Evolutionary conservation across 306 rosid species (phyloP).

Genomic region (Fragaria nilgerrensis): DNA sequence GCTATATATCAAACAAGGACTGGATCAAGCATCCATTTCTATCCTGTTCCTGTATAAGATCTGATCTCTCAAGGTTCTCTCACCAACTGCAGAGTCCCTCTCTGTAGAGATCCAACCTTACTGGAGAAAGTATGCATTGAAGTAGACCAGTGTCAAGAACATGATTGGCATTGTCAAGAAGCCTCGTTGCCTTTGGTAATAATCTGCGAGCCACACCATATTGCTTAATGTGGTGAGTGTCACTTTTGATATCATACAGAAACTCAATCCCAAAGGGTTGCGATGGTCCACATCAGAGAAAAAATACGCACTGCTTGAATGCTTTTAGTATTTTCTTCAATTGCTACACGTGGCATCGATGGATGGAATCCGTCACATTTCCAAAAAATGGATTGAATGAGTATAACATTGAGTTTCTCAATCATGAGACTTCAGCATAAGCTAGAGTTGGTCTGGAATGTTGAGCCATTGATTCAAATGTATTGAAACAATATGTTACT

Average conservation of each 20-base stretch:
- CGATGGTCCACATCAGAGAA: conserved; percentile 64
- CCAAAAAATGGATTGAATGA: conserved; percentile 68
- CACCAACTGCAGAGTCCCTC: conserved; percentile 49
- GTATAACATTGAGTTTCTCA: conserved; percentile 21
- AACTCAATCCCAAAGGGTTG: conserved; percentile 74
- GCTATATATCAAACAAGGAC: conserved; percentile 54
- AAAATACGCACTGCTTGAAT: conserved; percentile 76
- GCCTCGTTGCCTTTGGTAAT: conserved; percentile 57
- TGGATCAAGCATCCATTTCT: conserved; percentile 63
- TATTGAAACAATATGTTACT: no score
- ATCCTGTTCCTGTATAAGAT: conserved; percentile 65
- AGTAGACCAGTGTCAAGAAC: conserved; percentile 59
- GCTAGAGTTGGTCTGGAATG: conserved; percentile 55
- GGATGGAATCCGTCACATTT: conserved; percentile 55
- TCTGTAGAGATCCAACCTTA: conserved; percentile 61
- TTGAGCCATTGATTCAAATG: conserved; percentile 61
- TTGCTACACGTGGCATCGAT: conserved; percentile 67
- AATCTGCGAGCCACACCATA: conserved; percentile 40
- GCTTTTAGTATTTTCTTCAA: conserved; percentile 73
- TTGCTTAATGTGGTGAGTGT: conserved; percentile 47
- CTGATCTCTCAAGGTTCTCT: conserved; percentile 56
- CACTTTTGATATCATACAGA: conserved; percentile 62
- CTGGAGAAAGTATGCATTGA: conserved; percentile 57
- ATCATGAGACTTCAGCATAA: conserved; percentile 44
- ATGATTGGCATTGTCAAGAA: conserved; percentile 62